Conservation (phyloP, 441 rosid genomes). For the Croton setiger region DNA sequence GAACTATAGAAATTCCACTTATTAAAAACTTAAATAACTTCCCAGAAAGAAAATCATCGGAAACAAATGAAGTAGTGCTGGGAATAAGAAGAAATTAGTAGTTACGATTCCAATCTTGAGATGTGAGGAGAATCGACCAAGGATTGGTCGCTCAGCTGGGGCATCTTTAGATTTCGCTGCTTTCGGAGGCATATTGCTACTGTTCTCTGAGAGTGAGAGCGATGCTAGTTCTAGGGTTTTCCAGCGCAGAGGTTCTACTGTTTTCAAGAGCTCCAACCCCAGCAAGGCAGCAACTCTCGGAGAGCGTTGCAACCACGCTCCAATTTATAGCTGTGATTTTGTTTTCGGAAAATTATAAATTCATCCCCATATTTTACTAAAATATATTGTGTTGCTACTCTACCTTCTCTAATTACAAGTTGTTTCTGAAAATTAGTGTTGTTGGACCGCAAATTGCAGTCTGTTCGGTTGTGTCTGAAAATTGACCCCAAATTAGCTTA, state of each 20-base stretch:
- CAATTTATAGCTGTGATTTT: not conserved
- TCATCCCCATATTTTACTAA: too few species aligned
- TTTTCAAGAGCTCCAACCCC: not conserved
- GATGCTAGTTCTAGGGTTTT: constrained; percentile 3
- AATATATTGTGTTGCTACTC: too few species aligned
- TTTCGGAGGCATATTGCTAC: constrained; percentile 80
- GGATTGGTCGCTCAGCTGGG: constrained; percentile 90
- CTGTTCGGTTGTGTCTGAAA: too few species aligned
- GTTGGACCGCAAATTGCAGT: too few species aligned
- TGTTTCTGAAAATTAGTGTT: too few species aligned
- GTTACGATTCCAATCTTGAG: constrained; percentile 97
- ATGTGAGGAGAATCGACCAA: constrained; percentile 98
- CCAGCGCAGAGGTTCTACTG: not conserved
- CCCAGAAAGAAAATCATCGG: not conserved
- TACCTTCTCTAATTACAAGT: too few species aligned
- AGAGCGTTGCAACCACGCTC: not conserved
- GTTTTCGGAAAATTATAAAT: too few species aligned
- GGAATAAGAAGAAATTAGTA: constrained; percentile 4
- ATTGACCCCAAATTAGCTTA: too few species aligned
- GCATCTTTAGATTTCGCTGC: constrained; percentile 86
- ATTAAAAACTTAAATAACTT: not conserved
- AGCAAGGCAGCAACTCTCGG: not conserved
- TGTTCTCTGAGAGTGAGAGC: not conserved
- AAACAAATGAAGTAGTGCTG: not conserved
- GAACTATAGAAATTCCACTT: not conserved